Evolutionary conservation across 108 stramenopile genomes (phyloP).

Genomic region (Skeletonema menzelii): DNA sequence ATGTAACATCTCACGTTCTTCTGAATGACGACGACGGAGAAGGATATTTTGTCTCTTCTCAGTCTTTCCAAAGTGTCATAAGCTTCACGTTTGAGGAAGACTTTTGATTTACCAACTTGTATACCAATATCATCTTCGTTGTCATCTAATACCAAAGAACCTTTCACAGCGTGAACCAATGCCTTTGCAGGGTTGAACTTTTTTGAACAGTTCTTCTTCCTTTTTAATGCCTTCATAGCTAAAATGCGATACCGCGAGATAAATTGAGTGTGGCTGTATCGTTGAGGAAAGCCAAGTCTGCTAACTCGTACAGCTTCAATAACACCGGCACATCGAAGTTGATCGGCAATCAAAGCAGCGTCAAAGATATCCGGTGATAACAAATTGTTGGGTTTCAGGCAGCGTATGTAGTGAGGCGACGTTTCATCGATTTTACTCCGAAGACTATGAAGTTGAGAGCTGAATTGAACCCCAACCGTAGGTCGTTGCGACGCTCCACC

Average conservation of each 20-base stretch:
- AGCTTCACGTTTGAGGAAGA: conserved; percentile 77
- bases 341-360: conserved; percentile 73
- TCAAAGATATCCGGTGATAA: conserved; percentile 71
- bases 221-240: conserved; percentile 14
- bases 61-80: conserved; percentile 80
- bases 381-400: conserved; percentile 86
- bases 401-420: conserved; percentile 87
- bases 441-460: conserved; percentile 63
- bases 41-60: conserved; percentile 40
- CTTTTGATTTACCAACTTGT: conserved; percentile 91
- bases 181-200: conserved; percentile 29
- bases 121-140: conserved; percentile 53
- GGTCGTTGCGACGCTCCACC: conserved; percentile 40
- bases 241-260: conserved; percentile 61
- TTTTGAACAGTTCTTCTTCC: conserved; percentile 1
- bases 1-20: conserved; percentile 14
- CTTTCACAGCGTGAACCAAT: conserved; percentile 20
- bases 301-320: conserved; percentile 86
- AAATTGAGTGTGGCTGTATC: conserved; percentile 68
- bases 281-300: conserved; percentile 84
- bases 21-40: conserved; percentile 23
- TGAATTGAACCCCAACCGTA: conserved; percentile 81
- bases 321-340: conserved; percentile 85
- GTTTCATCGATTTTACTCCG: conserved; percentile 73
- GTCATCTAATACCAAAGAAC: conserved; percentile 29